Conservation (phyloP, 148 eudicot genomes). For the Cornus controversa region DNA sequence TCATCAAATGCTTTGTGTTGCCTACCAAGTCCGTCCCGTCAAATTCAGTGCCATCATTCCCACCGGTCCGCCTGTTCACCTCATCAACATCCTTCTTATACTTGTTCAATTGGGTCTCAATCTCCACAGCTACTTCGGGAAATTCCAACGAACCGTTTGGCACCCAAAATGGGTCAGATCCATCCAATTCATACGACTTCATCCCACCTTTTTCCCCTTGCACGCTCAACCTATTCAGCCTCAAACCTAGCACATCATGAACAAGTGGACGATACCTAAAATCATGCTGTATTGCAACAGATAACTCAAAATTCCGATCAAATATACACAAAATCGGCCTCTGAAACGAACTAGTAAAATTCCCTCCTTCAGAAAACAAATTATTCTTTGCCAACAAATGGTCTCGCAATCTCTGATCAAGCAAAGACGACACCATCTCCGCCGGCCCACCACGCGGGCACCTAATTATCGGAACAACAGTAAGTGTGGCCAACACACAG, state of each 20-base stretch:
- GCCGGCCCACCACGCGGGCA: slow-evolving; percentile 96
- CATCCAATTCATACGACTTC: slow-evolving; percentile 78
- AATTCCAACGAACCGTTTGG: slow-evolving; percentile 83
- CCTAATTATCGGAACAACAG: slow-evolving; percentile 81
- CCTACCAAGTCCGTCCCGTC: slow-evolving; percentile 93
- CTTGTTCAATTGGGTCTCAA: slow-evolving; percentile 82
- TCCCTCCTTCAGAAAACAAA: slow-evolving; percentile 83
- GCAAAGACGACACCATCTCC: slow-evolving; percentile 83
- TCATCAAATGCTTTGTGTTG: slow-evolving; percentile 94
- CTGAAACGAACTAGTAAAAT: slow-evolving; percentile 65
- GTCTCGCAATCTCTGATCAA: slow-evolving; percentile 88
- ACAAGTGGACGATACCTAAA: slow-evolving; percentile 94
- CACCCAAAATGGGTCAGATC: slow-evolving; percentile 78
- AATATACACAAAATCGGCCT: slow-evolving; percentile 85
- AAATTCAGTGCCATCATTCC: slow-evolving; percentile 76
- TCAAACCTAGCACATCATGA: slow-evolving; percentile 88
- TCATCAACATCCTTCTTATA: slow-evolving; percentile 94
- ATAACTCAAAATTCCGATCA: slow-evolving; percentile 85
- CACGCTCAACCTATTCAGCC: slow-evolving; percentile 79
- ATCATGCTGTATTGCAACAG: slow-evolving; percentile 86
- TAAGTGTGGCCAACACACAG: slow-evolving; percentile 84
- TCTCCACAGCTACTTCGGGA: slow-evolving; percentile 93
- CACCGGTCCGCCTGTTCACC: slow-evolving; percentile 86
- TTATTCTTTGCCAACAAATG: slow-evolving; percentile 88
- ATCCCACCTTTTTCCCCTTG: slow-evolving; percentile 83